Evolutionary conservation across 2,329 filamentous ascomycete species (phyloP).

Genomic region (Botrytis deweyae): DNA sequence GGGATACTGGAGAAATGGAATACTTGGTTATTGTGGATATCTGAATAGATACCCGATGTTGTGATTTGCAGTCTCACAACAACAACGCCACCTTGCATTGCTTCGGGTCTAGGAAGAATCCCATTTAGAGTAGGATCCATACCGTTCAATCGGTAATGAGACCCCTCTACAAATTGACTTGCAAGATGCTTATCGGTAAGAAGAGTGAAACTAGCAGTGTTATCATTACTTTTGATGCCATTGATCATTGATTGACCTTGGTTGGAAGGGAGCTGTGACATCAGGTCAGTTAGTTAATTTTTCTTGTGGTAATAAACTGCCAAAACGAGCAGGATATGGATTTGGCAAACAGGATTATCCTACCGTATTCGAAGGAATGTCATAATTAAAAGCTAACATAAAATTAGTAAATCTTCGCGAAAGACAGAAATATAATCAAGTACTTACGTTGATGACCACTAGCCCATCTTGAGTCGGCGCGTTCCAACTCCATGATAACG

Average conservation of each 20-base stretch:
- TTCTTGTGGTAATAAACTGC: background rate
- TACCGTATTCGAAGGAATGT: slow-evolving; percentile 4
- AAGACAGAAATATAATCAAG: background rate
- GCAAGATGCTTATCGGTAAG: slow-evolving; percentile 4
- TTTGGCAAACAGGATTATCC: background rate
- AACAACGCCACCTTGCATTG: slow-evolving; percentile 4
- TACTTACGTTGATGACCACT: slow-evolving; percentile 15
- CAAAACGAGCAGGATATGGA: background rate
- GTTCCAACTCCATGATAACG: slow-evolving; percentile 8
- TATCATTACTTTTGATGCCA: background rate
- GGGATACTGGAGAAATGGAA: slow-evolving; percentile 11
- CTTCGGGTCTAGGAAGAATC: background rate
- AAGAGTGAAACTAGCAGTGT: slow-evolving; percentile 14
- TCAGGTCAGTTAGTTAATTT: background rate
- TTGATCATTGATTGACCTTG: slow-evolving; percentile 6
- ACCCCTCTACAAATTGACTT: slow-evolving; percentile 17
- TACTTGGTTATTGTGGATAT: slow-evolving; percentile 5
- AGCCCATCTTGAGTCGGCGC: slow-evolving; percentile 3
- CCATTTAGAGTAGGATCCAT: slow-evolving; percentile 10
- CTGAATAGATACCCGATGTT: slow-evolving; percentile 10
- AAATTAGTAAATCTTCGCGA: background rate
- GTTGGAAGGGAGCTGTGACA: slow-evolving; percentile 7
- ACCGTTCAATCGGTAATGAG: slow-evolving; percentile 11
- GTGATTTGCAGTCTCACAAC: slow-evolving; percentile 14
- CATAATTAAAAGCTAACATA: slow-evolving; percentile 4